phyloP scores from a whole-genome alignment of 441 rosid species.

The Macaranga tanarius region DNA sequence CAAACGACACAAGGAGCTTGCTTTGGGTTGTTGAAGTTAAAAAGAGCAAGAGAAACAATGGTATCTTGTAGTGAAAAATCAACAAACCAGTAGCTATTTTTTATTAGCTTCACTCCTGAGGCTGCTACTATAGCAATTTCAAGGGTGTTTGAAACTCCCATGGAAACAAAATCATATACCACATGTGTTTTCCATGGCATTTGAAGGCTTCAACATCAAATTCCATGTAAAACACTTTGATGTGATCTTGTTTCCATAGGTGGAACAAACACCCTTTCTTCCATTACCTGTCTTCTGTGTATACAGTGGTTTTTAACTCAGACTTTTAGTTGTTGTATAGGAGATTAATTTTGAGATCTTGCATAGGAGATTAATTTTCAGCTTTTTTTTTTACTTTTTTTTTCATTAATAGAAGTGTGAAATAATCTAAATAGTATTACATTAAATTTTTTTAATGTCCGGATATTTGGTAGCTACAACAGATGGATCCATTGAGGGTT shows the following conservation, averaged over 20 bases:
- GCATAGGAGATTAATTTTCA: constrained; percentile 6
- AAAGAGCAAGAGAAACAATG: too few relatives aligned
- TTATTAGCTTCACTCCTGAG: too few relatives aligned
- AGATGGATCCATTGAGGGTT: too few relatives aligned
- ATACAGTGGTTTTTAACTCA: constrained; percentile 8
- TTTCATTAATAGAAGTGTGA: too few relatives aligned
- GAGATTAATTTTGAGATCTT: not conserved
- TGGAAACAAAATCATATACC: constrained; percentile 3
- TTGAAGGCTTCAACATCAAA: constrained; percentile 29
- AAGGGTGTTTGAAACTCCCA: constrained; percentile 15
- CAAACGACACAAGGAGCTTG: constrained; percentile 57
- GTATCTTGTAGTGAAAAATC: not conserved
- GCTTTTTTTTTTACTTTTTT: not conserved
- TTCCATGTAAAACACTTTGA: constrained; percentile 32
- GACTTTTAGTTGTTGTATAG: not conserved
- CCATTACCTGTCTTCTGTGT: constrained; percentile 4
- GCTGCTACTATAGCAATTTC: not conserved
- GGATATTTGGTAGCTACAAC: too few relatives aligned
- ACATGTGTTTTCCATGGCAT: constrained; percentile 33
- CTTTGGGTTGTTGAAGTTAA: constrained; percentile 47
- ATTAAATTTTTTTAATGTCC: too few relatives aligned
- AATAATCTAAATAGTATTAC: too few relatives aligned
- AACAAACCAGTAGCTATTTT: not conserved
- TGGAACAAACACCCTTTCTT: constrained; percentile 13
- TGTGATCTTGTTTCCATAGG: constrained; percentile 20